These are phyloP conservation scores for Colletotrichum costaricense DNA, from an alignment of 2,329 filamentous ascomycete species.

Conservation along the genomic window DNA sequence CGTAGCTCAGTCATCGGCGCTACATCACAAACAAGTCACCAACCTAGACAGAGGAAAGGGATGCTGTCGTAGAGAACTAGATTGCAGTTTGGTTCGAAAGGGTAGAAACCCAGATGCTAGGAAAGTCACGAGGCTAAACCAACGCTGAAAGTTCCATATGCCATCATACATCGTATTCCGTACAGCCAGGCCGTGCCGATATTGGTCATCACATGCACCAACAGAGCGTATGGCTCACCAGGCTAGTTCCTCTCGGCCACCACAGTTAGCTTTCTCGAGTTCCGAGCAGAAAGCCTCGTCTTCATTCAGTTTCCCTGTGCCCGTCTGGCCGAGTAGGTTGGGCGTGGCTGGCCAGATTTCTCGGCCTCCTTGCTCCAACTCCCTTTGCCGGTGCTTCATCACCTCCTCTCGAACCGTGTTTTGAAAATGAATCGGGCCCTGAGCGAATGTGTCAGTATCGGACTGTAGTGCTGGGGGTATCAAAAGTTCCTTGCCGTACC, in stretches of 20 bases:
- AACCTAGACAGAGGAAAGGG: not conserved
- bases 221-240: slow-evolving; percentile 25
- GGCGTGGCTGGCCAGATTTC: slow-evolving; percentile 47
- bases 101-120: not conserved
- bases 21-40: not conserved
- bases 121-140: not conserved
- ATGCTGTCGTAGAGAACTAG: not conserved
- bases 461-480: no score
- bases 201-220: not conserved
- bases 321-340: slow-evolving; percentile 37
- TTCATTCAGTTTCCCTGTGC: slow-evolving; percentile 41
- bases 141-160: not conserved
- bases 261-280: slow-evolving; percentile 36
- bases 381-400: slow-evolving; percentile 40
- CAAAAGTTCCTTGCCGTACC: not conserved
- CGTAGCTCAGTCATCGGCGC: not conserved
- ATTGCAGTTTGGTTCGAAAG: not conserved
- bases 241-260: slow-evolving; percentile 33
- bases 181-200: not conserved
- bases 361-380: slow-evolving; percentile 38
- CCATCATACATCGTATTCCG: not conserved
- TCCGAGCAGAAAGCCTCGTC: slow-evolving; percentile 43
- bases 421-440: slow-evolving; percentile 59
- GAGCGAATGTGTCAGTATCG: slow-evolving; percentile 33
- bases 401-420: slow-evolving; percentile 41